These are phyloP conservation scores for Choanephora cucurbitarum DNA, from an alignment of 371 early-diverging fungal genomes.

Conservation along the genomic window DNA sequence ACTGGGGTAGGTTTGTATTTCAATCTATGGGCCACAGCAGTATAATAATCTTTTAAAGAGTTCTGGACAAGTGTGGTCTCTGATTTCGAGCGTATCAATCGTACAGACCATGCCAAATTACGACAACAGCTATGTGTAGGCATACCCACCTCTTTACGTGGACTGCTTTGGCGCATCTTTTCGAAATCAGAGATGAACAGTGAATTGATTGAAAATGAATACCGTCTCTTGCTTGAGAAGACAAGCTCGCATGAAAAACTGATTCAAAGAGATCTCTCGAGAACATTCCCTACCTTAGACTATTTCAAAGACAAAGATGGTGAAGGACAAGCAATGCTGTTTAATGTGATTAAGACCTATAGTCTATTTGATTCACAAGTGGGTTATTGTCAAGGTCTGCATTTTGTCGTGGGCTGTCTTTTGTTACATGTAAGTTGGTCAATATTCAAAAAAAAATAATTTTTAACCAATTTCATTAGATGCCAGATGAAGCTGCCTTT, in stretches of 20 bases:
- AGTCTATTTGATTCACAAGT: constrained; percentile 88
- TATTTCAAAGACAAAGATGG: constrained; percentile 80
- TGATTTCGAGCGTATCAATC: constrained; percentile 29
- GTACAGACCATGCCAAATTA: constrained; percentile 27
- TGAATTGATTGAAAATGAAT: constrained; percentile 73
- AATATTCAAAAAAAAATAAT: not conserved
- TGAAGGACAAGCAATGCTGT: constrained; percentile 79
- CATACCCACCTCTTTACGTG: constrained; percentile 83
- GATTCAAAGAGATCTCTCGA: constrained; percentile 83
- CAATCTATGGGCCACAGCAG: no score
- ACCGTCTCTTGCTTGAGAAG: constrained; percentile 74
- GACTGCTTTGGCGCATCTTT: constrained; percentile 81
- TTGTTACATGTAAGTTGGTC: constrained; percentile 69
- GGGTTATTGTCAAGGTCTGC: constrained; percentile 96
- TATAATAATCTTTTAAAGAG: constrained; percentile 20
- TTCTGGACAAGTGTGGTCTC: constrained; percentile 41
- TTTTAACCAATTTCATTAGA: constrained; percentile 39
- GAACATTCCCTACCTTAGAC: constrained; percentile 84
- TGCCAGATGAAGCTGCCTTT: constrained; percentile 89
- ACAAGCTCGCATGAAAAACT: constrained; percentile 82
- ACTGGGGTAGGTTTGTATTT: constrained; percentile 41
- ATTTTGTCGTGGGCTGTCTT: constrained; percentile 87
- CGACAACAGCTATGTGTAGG: constrained; percentile 52
- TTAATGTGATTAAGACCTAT: constrained; percentile 88
- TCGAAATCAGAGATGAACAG: constrained; percentile 71